Percentiles rank a stretch among this genome's conserved stretches.
These are phyloP conservation scores for Phytopythium mirpurense DNA, from an alignment of 352 stramenopile genomes.

Conservation along the genomic window DNA sequence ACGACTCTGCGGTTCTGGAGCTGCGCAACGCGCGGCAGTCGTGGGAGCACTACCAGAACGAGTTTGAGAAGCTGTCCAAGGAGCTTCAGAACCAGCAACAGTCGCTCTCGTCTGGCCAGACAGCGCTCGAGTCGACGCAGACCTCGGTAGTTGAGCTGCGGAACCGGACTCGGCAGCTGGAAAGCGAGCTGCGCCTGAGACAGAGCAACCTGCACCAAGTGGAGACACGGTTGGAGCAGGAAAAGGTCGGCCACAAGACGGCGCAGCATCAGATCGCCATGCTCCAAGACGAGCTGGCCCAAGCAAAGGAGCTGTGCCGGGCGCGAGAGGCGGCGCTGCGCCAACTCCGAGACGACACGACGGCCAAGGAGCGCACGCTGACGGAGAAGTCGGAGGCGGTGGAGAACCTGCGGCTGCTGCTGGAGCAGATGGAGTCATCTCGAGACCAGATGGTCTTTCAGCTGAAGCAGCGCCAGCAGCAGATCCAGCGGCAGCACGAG, in stretches of 20 bases:
- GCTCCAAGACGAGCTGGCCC: slow-evolving; percentile 51
- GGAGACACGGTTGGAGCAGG: slow-evolving; percentile 62
- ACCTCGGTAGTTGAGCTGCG: slow-evolving; percentile 49
- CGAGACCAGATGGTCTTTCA: slow-evolving; percentile 76
- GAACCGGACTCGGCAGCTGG: slow-evolving; percentile 52
- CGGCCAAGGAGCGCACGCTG: slow-evolving; percentile 44
- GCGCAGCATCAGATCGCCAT: slow-evolving; percentile 52
- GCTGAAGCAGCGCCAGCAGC: slow-evolving; percentile 67
- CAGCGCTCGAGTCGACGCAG: slow-evolving; percentile 49
- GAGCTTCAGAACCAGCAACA: slow-evolving; percentile 57
- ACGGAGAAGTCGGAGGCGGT: slow-evolving; percentile 61
- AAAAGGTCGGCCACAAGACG: slow-evolving; percentile 49
- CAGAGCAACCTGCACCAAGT: slow-evolving; percentile 46
- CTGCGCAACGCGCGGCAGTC: slow-evolving; percentile 55
- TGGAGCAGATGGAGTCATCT: slow-evolving; percentile 82
- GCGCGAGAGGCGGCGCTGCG: slow-evolving; percentile 50
- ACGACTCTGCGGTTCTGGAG: slow-evolving; percentile 44
- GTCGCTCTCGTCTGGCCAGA: slow-evolving; percentile 49
- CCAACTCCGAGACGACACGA: slow-evolving; percentile 52
- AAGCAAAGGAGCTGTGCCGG: slow-evolving; percentile 44
- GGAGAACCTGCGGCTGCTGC: slow-evolving; percentile 66
- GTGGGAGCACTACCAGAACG: slow-evolving; percentile 61
- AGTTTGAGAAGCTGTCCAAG: slow-evolving; percentile 69
- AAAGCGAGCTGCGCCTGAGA: slow-evolving; percentile 56
- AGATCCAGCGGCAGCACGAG: slow-evolving; percentile 47